phyloP scores from a whole-genome alignment of 257 asterid genomes.

The Thymus quinquecostatus region DNA sequence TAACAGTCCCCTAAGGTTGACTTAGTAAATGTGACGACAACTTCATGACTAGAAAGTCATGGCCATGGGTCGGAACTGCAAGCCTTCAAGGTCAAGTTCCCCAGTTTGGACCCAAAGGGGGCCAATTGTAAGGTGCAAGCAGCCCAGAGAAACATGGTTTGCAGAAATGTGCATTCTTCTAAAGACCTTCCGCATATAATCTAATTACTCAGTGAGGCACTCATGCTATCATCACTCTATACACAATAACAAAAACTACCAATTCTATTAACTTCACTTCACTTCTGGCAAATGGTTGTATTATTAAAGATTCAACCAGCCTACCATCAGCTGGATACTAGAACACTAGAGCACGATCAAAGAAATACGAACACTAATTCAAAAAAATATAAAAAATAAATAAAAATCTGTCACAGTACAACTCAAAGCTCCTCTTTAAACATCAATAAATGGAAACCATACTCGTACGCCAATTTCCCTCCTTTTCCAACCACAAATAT shows the following conservation, averaged over 20 bases:
- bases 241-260: neutral
- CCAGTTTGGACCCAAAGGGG: neutral
- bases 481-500: neutral
- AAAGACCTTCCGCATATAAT: constrained; percentile 16
- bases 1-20: neutral
- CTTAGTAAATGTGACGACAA: neutral
- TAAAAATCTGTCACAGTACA: constrained; percentile 1
- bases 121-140: neutral
- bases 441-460: constrained; percentile 19
- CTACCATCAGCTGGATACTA: constrained; percentile 8
- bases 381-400: neutral
- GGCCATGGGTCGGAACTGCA: no score
- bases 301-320: neutral
- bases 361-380: neutral
- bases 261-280: constrained; percentile 5
- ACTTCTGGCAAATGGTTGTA: constrained; percentile 1
- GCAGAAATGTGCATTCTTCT: constrained; percentile 13
- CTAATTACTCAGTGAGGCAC: constrained; percentile 3
- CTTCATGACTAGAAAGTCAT: neutral
- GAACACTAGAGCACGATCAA: neutral
- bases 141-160: neutral
- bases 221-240: constrained; percentile 10
- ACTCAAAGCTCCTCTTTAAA: constrained; percentile 17
- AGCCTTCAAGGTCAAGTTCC: neutral
- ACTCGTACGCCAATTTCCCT: constrained; percentile 10